Conservation (phyloP, 2,329 filamentous ascomycete species). For the Scedosporium apiospermum region DNA sequence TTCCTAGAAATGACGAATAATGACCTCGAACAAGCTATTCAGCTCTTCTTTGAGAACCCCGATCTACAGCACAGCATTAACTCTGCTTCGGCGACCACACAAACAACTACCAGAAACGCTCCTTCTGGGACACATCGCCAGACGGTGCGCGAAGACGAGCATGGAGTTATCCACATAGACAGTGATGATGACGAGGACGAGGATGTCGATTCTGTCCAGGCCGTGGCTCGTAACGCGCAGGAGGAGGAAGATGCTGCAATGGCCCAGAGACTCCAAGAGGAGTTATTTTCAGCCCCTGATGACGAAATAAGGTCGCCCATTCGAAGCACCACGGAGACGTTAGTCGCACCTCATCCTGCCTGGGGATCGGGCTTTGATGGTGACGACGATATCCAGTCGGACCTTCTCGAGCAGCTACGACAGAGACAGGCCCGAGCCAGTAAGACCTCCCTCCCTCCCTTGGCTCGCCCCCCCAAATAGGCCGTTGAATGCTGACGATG, state of each 20-base stretch:
- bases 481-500: not conserved
- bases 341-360: constrained; percentile 49
- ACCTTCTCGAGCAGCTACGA: constrained; percentile 57
- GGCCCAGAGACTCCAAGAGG: constrained; percentile 83
- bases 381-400: constrained; percentile 47
- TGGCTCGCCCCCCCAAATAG: not conserved
- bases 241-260: constrained; percentile 89
- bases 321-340: constrained; percentile 79
- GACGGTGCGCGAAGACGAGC: constrained; percentile 23
- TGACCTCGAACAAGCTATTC: constrained; percentile 76
- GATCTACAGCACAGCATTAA: constrained; percentile 50
- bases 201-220: constrained; percentile 29
- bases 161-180: constrained; percentile 58
- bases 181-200: constrained; percentile 62
- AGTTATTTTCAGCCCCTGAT: constrained; percentile 61
- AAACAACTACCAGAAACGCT: constrained; percentile 17
- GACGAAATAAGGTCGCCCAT: constrained; percentile 81
- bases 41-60: constrained; percentile 83
- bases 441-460: not conserved
- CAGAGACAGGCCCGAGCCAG: constrained; percentile 23
- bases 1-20: constrained; percentile 80
- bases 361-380: constrained; percentile 39
- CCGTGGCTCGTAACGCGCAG: constrained; percentile 38
- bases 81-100: constrained; percentile 23
- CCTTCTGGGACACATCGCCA: constrained; percentile 12